Percentiles rank a stretch among this genome's conserved stretches.
Evolutionary conservation across 2,329 filamentous ascomycete species (phyloP).

Genomic region (Ilyonectria mors-panacis): DNA sequence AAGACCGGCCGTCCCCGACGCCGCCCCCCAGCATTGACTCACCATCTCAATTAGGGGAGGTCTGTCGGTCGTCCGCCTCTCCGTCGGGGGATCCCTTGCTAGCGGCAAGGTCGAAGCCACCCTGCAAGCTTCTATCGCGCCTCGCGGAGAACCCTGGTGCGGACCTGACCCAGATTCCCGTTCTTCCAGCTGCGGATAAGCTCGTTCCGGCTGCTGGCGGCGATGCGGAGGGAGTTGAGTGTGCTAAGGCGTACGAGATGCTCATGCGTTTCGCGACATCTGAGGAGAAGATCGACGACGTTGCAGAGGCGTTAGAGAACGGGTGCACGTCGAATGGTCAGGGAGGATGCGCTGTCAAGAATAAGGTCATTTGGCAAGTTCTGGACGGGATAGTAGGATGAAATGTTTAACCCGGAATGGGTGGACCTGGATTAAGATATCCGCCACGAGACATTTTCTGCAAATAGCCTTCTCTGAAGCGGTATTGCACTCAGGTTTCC

Average conservation of each 20-base stretch:
- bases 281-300: constrained; percentile 19
- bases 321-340: constrained; percentile 11
- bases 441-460: constrained; percentile 5
- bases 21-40: neutral
- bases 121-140: constrained; percentile 18
- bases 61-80: neutral
- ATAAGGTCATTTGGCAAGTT: constrained; percentile 11
- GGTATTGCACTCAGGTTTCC: neutral
- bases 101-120: neutral
- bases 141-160: constrained; percentile 18
- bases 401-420: constrained; percentile 5
- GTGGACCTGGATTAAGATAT: constrained; percentile 5
- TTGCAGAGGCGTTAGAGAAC: constrained; percentile 12
- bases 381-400: constrained; percentile 11
- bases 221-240: constrained; percentile 8
- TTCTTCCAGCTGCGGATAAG: neutral
- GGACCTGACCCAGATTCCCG: constrained; percentile 13
- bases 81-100: neutral
- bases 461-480: neutral
- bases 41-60: constrained; percentile 1
- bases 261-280: constrained; percentile 21
- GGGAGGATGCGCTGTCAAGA: constrained; percentile 14
- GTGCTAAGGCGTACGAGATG: constrained; percentile 21
- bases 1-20: constrained; percentile 1
- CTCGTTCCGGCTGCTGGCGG: neutral